Percentiles rank a stretch among this genome's conserved stretches.
These are phyloP conservation scores for Leccinum cinnamomeum DNA, from an alignment of 1,284 basidiomycete genomes.

Conservation along the genomic window DNA sequence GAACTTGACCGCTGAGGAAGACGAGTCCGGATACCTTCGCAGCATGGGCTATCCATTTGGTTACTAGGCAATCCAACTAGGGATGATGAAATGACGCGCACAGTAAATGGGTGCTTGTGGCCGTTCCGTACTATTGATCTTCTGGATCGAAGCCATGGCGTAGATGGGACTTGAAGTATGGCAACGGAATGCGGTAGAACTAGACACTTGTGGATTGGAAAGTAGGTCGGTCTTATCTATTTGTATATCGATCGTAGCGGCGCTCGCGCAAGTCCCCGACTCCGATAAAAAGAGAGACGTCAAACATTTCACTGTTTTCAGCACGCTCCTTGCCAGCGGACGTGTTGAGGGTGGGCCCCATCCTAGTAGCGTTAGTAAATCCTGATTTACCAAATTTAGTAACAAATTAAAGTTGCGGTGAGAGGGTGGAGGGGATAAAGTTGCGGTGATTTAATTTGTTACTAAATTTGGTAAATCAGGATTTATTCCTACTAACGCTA, in stretches of 20 bases:
- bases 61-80: neutral
- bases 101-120: constrained; percentile 48
- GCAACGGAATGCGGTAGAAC: neutral
- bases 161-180: constrained; percentile 1
- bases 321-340: too few relatives aligned
- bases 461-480: too few relatives aligned
- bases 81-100: constrained; percentile 28
- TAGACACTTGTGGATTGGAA: neutral
- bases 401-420: too few relatives aligned
- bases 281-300: too few relatives aligned
- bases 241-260: neutral
- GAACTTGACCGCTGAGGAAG: constrained; percentile 60
- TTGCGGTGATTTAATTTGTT: too few relatives aligned
- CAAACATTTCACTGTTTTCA: too few relatives aligned
- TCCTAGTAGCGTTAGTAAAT: too few relatives aligned
- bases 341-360: too few relatives aligned
- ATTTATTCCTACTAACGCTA: too few relatives aligned
- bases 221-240: constrained; percentile 5
- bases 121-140: constrained; percentile 49
- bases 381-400: too few relatives aligned
- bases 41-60: constrained; percentile 45
- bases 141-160: constrained; percentile 45
- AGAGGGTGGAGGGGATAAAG: too few relatives aligned
- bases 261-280: too few relatives aligned
- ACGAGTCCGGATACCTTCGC: constrained; percentile 56